Conservation (phyloP, 805 yeast genomes). For the Isabelozyma rhagii region DNA sequence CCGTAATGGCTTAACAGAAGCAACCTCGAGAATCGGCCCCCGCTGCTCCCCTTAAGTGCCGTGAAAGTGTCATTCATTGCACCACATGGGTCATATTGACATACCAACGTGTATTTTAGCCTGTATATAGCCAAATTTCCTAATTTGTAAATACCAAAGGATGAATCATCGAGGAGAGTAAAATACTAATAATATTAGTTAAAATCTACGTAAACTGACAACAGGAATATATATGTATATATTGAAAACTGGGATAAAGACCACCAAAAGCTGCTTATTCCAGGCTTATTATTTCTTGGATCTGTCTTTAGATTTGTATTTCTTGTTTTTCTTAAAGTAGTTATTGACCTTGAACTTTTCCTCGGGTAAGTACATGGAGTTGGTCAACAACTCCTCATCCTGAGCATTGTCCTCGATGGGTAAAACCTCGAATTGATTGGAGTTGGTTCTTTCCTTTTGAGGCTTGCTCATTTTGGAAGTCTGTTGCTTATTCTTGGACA, state of each 20-base stretch:
- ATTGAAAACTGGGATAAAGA: neutral
- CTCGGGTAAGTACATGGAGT: neutral
- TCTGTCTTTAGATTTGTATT: slow-evolving; percentile 9
- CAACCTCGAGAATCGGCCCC: too few species aligned
- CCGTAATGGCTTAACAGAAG: too few species aligned
- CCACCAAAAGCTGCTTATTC: neutral
- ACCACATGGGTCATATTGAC: too few species aligned
- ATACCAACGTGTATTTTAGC: too few species aligned
- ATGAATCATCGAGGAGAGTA: too few species aligned
- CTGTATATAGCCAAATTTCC: too few species aligned
- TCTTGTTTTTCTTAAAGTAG: slow-evolving; percentile 13
- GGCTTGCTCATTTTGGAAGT: slow-evolving; percentile 8
- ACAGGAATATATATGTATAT: too few species aligned
- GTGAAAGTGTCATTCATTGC: too few species aligned
- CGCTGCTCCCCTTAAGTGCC: too few species aligned
- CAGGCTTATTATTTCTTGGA: slow-evolving; percentile 4
- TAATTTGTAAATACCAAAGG: too few species aligned
- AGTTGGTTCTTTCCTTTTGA: slow-evolving; percentile 2
- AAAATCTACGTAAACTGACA: too few species aligned
- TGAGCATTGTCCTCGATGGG: neutral
- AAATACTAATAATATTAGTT: too few species aligned
- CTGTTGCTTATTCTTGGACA: slow-evolving; percentile 21
- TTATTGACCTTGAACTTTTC: slow-evolving; percentile 14
- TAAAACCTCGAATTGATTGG: slow-evolving; percentile 14
- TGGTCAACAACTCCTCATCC: neutral